These are phyloP conservation scores for Nicotiana rustica DNA, from an alignment of 305 asterid genomes.

Conservation along the genomic window DNA sequence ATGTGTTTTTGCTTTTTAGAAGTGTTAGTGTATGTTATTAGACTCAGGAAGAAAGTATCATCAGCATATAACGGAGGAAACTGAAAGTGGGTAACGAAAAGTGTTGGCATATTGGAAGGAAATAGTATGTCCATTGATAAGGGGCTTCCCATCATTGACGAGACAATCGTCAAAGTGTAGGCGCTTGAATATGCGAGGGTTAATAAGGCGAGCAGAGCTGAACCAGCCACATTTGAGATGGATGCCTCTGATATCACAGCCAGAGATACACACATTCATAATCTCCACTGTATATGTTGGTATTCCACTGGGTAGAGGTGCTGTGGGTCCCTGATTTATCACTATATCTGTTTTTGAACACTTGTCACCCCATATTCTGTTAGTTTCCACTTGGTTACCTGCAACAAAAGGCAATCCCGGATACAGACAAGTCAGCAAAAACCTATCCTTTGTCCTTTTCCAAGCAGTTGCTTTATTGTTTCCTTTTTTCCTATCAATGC, in stretches of 20 bases:
- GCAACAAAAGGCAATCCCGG: conserved; percentile 34
- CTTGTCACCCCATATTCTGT: conserved; percentile 78
- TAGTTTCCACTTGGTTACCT: conserved; percentile 54
- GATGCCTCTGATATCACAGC: conserved; percentile 70
- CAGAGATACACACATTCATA: conserved; percentile 69
- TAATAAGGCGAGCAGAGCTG: conserved; percentile 88
- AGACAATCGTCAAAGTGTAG: conserved; percentile 75
- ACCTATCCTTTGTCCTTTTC: conserved; percentile 35
- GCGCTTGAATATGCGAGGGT: conserved; percentile 81
- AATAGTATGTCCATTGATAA: conserved; percentile 60
- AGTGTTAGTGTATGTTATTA: conserved; percentile 27
- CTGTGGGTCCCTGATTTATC: conserved; percentile 81
- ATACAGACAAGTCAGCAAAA: conserved; percentile 31
- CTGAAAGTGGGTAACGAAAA: conserved; percentile 69
- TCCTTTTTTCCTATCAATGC: neutral
- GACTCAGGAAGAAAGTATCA: neutral
- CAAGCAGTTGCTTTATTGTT: neutral
- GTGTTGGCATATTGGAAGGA: conserved; percentile 91
- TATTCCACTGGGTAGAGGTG: conserved; percentile 80
- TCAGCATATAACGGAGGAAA: conserved; percentile 72
- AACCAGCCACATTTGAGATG: conserved; percentile 93
- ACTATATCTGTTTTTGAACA: conserved; percentile 76
- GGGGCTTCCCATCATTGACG: conserved; percentile 77
- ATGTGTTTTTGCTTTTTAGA: neutral
- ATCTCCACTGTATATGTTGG: conserved; percentile 93